These are phyloP conservation scores for Colletotrichum filicis DNA, from an alignment of 2,329 filamentous ascomycete genomes.

Conservation along the genomic window DNA sequence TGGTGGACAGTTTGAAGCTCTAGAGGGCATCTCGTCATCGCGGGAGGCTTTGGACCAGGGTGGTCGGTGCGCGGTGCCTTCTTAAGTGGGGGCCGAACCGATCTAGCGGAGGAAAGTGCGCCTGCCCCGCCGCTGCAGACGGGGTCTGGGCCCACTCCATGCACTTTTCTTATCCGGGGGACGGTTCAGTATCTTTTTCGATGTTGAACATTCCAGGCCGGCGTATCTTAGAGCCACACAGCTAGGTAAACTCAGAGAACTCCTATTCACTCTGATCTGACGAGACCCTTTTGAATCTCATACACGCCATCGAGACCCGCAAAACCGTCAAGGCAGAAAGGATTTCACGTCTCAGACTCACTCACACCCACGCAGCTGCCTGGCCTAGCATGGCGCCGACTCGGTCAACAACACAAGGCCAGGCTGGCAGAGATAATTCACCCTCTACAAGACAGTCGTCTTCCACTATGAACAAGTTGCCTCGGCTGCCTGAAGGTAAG, in stretches of 20 bases:
- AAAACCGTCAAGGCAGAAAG: background rate
- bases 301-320: background rate
- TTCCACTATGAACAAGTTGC: conserved; percentile 16
- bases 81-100: background rate
- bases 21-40: conserved; percentile 19
- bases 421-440: conserved; percentile 3
- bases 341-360: background rate
- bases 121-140: background rate
- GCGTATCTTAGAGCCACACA: background rate
- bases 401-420: background rate
- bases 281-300: background rate
- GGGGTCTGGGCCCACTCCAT: background rate
- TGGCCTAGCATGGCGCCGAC: conserved; percentile 35
- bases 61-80: background rate
- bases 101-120: background rate
- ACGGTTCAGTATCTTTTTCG: background rate
- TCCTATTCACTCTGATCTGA: accelerated
- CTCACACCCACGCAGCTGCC: conserved; percentile 18
- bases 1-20: conserved; percentile 20
- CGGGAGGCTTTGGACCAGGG: conserved; percentile 3
- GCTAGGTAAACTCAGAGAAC: background rate
- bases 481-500: conserved; percentile 39
- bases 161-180: background rate
- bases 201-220: background rate
- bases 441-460: background rate